A percentile compares a stretch with the other conserved stretches of the same genome.
phyloP scores from a whole-genome alignment of 257 asterid genomes.

The Solanum ossicruentum region DNA sequence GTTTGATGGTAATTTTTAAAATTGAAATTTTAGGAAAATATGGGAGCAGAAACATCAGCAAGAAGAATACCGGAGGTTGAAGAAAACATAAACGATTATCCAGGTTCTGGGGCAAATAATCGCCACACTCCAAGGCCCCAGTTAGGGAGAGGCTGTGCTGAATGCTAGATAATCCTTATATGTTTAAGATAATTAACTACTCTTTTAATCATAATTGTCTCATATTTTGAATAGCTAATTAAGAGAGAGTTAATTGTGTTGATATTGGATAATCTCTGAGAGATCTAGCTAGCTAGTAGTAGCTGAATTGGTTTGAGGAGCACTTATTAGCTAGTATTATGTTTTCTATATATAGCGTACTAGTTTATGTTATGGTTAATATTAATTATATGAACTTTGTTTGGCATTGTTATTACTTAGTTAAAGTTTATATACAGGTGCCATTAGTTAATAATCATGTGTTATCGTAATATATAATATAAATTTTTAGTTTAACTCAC shows the following conservation, averaged over 20 bases:
- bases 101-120: conserved; percentile 64
- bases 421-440: background rate
- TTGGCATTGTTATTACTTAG: background rate
- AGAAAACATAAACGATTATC: conserved; percentile 46
- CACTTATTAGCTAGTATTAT: background rate
- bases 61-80: conserved; percentile 15
- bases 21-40: conserved; percentile 12
- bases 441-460: background rate
- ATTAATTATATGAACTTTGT: background rate
- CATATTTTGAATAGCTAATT: background rate
- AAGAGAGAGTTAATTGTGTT: background rate
- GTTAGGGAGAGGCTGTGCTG: conserved; percentile 21
- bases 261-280: background rate
- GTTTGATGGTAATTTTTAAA: background rate
- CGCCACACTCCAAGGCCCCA: conserved; percentile 56
- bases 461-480: background rate
- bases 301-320: background rate
- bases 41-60: background rate
- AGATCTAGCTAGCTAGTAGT: background rate
- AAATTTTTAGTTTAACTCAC: no score
- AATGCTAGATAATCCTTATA: conserved; percentile 12
- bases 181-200: background rate
- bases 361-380: background rate
- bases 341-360: background rate
- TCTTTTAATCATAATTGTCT: background rate